Conservation (phyloP, 805 yeast genomes). For the Cyberlindnera mississippiensis region DNA sequence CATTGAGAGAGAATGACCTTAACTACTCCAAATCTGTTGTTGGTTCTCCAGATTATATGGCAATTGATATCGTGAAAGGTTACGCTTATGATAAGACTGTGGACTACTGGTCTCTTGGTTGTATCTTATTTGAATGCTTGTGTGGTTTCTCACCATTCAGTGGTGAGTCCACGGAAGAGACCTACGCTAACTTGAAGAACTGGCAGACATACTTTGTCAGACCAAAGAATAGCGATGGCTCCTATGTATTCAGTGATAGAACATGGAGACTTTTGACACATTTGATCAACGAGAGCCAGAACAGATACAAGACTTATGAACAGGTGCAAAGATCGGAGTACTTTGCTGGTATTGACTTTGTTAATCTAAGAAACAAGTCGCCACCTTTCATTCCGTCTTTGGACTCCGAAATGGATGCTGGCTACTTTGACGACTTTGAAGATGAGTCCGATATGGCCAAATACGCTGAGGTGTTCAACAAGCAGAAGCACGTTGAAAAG, state of each 20-base stretch:
- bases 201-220: conserved; percentile 88
- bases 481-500: conserved; percentile 80
- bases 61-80: conserved; percentile 86
- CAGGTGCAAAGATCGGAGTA: conserved; percentile 79
- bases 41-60: conserved; percentile 99
- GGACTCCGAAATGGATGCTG: conserved; percentile 97
- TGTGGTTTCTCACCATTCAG: conserved; percentile 98
- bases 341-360: conserved; percentile 83
- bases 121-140: conserved; percentile 92
- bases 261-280: conserved; percentile 88
- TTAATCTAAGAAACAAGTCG: conserved; percentile 55
- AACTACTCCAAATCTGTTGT: conserved; percentile 93
- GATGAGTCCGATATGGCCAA: conserved; percentile 97
- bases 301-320: conserved; percentile 71
- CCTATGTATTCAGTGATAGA: conserved; percentile 90
- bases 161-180: conserved; percentile 90
- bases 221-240: conserved; percentile 89
- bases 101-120: conserved; percentile 98
- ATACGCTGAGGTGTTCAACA: conserved; percentile 93
- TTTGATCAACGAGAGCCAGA: conserved; percentile 73
- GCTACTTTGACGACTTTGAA: conserved; percentile 95
- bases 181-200: conserved; percentile 86
- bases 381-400: conserved; percentile 98
- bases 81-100: conserved; percentile 91
- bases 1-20: conserved; percentile 67